Base-by-base conservation (phyloP, 345 rosid genomes). In the Carallia brachiata region DNA sequence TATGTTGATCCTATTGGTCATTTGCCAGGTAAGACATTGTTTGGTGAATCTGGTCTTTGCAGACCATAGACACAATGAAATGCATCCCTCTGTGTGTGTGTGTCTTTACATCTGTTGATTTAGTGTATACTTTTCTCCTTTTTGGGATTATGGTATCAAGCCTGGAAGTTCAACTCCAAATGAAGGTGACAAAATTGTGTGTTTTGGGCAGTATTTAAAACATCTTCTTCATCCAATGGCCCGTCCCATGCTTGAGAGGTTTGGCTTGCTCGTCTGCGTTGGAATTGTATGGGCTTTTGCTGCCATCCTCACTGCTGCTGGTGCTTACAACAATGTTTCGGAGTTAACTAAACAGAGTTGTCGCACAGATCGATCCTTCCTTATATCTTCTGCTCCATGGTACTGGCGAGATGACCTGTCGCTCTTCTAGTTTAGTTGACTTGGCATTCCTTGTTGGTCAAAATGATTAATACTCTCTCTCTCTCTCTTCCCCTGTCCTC, bases 281-380 rank as follows among this genome's bases (percentile, higher is more conserved):
- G 98, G 78, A 55, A 70, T 95, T 79, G 69, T 90, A 18, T 95
- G 99, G 99, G 92, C 88, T 64, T 92, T 90, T 79, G 97, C 99
- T 69, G 94, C 90, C 31, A 89, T 92, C 79, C 94, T 95, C 50
- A 92, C 98, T 65, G 96, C 76, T 56, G 74, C 98, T 47, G 99
- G 99, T 57, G 94, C 99, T 66, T 95, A 95, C 87, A 95, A 90
- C 80, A 84, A 89, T 67, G 97, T 80, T 36, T 69, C 83, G 28
- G 64, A 32, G 52, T 78, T 61, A 39, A 92, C 99, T 37, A 78
- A 92, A 84, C 78, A 48, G 37, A 95, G 91, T 74, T 95, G 98
- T 72, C 94, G 98, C 61, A 83, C 82, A 27, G 96, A 95, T 84
- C 80, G 85, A 13, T 81, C 97, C 17, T 80, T 12, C 77, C 92